These are phyloP conservation scores for Stemphylium beticola DNA, from an alignment of 2,329 filamentous ascomycete species.

Conservation along the genomic window DNA sequence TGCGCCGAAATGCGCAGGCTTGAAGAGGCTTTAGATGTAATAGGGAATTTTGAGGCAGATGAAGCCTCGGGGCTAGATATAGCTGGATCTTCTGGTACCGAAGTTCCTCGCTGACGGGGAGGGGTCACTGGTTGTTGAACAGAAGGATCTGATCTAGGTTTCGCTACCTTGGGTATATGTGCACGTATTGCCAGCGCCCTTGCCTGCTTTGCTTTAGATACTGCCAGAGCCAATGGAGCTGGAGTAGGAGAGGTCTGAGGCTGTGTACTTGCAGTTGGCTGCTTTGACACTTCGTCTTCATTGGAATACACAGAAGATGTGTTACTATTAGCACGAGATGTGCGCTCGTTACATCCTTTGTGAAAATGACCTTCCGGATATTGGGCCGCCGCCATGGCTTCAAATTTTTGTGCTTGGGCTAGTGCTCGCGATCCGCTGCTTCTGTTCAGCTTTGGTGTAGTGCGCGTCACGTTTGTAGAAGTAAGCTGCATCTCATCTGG, in stretches of 20 bases:
- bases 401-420: conserved; percentile 41
- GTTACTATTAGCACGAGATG: conserved; percentile 15
- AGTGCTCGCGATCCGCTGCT: conserved; percentile 35
- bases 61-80: background rate
- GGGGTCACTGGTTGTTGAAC: conserved; percentile 8
- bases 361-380: background rate
- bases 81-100: conserved; percentile 10
- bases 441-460: conserved; percentile 28
- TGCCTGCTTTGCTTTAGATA: conserved; percentile 2
- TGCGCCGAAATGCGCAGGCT: background rate
- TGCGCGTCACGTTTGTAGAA: conserved; percentile 19
- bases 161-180: background rate
- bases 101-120: conserved; percentile 5
- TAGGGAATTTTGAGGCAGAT: conserved; percentile 1
- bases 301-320: conserved; percentile 7
- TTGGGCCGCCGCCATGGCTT: conserved; percentile 30
- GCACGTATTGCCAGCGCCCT: background rate
- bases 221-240: conserved; percentile 3
- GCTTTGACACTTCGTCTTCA: background rate
- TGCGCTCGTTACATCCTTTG: background rate
- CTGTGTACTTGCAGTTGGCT: background rate
- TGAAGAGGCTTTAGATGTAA: background rate
- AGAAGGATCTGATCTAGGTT: background rate
- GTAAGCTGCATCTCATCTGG: background rate
- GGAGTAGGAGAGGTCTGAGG: conserved; percentile 7